Evolutionary conservation across 805 yeast species (phyloP).

Genomic region (Saccharomycopsis oosterbeekiorum): DNA sequence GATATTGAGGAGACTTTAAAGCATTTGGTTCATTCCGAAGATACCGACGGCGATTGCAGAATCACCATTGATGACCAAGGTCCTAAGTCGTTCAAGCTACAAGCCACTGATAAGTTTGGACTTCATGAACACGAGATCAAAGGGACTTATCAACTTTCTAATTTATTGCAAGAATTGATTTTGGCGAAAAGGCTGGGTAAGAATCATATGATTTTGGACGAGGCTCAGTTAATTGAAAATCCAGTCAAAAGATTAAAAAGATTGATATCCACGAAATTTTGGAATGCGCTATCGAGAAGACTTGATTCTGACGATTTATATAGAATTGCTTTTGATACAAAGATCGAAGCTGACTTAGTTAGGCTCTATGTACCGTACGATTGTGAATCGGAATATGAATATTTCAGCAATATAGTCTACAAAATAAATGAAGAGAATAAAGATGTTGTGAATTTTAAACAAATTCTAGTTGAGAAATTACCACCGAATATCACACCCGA

Average conservation of each 20-base stretch:
- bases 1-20: constrained; percentile 66
- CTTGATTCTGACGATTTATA: constrained; percentile 53
- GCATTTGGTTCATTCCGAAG: constrained; percentile 64
- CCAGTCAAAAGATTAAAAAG: constrained; percentile 74
- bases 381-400: constrained; percentile 64
- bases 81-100: constrained; percentile 72
- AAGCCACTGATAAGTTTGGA: constrained; percentile 80
- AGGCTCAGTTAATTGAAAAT: constrained; percentile 73
- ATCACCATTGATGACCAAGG: constrained; percentile 81
- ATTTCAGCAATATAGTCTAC: constrained; percentile 46
- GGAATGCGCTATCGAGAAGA: constrained; percentile 69
- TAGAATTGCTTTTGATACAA: constrained; percentile 69
- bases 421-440: constrained; percentile 14
- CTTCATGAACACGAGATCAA: constrained; percentile 60
- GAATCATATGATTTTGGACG: constrained; percentile 69
- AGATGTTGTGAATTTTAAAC: constrained; percentile 40
- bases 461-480: constrained; percentile 63
- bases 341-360: constrained; percentile 58
- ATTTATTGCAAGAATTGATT: constrained; percentile 78
- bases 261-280: constrained; percentile 65
- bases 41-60: constrained; percentile 76
- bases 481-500: constrained; percentile 71
- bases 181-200: constrained; percentile 76
- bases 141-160: constrained; percentile 85
- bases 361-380: constrained; percentile 68